Evolutionary conservation across 331 rosid species (phyloP).

Genomic region (Stylosanthes scabra): DNA sequence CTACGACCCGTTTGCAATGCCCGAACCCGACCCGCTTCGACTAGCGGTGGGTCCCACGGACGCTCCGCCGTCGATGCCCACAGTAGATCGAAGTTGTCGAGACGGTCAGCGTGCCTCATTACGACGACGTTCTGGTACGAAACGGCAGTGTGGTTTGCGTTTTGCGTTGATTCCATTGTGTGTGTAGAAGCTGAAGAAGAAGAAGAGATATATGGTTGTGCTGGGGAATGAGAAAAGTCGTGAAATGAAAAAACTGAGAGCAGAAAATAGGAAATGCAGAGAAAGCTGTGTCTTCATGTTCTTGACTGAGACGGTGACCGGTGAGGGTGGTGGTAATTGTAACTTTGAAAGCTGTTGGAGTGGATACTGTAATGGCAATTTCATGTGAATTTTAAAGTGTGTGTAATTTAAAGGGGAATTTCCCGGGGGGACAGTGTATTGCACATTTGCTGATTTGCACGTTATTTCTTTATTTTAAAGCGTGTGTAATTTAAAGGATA

Average conservation of each 20-base stretch:
- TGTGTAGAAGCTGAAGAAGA: background rate
- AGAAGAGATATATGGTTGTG: background rate
- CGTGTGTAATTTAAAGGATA: too few species aligned
- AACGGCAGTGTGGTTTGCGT: constrained; percentile 17
- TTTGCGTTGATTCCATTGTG: constrained; percentile 40
- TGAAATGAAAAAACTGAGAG: background rate
- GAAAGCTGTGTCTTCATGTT: too few species aligned
- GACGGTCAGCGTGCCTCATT: constrained; percentile 91
- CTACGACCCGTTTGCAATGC: constrained; percentile 63
- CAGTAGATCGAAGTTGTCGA: constrained; percentile 64
- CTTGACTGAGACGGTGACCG: too few species aligned
- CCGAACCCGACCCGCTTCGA: constrained; percentile 52
- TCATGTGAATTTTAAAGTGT: too few species aligned
- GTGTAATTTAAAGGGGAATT: too few species aligned
- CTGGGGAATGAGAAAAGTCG: background rate
- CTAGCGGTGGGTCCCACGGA: constrained; percentile 88
- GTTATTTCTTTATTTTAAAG: too few species aligned
- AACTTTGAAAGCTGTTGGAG: too few species aligned
- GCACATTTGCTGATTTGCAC: too few species aligned
- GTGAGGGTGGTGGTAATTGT: too few species aligned
- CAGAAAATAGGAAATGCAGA: background rate
- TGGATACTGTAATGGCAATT: too few species aligned
- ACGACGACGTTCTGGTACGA: constrained; percentile 71
- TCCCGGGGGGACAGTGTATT: too few species aligned
- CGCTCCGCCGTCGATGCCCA: constrained; percentile 63